A percentile compares a stretch with the other conserved stretches of the same genome.
Evolutionary conservation across 2,329 filamentous ascomycete genomes (phyloP).

Genomic region (Sarocladium oryzae): DNA sequence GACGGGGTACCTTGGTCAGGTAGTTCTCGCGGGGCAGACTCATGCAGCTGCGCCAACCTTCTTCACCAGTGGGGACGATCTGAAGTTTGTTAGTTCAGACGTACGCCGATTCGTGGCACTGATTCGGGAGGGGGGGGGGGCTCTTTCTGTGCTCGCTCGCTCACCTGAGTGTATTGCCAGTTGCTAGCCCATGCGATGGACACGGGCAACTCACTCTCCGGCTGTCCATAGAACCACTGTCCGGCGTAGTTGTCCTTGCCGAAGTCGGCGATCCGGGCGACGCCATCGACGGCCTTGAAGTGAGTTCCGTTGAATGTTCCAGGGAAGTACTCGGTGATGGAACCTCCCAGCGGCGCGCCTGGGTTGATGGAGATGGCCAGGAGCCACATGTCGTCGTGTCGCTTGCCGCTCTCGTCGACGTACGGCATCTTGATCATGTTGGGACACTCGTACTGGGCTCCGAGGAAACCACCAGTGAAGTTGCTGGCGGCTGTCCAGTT

Average conservation of each 20-base stretch:
- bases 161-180: conserved; percentile 23
- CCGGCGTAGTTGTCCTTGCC: conserved; percentile 31
- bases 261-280: conserved; percentile 25
- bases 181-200: conserved; percentile 31
- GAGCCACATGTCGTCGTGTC: conserved; percentile 28
- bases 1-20: conserved; percentile 41
- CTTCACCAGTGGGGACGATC: conserved; percentile 22
- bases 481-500: conserved; percentile 48
- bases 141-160: too few species aligned
- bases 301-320: conserved; percentile 60
- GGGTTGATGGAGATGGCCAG: conserved; percentile 50
- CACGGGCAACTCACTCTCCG: conserved; percentile 21
- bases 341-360: conserved; percentile 49
- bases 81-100: conserved; percentile 2
- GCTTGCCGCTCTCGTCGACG: conserved; percentile 26
- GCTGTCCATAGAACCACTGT: conserved; percentile 25
- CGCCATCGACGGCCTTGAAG: conserved; percentile 33
- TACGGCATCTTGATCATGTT: conserved; percentile 51
- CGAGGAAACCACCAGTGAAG: conserved; percentile 48
- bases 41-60: conserved; percentile 27
- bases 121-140: background rate
- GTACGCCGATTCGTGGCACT: too few species aligned
- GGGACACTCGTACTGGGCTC: conserved; percentile 56
- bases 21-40: conserved; percentile 39
- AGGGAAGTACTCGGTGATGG: conserved; percentile 47